phyloP scores from a whole-genome alignment of 306 rosid genomes.

The Phaseolus lunatus region DNA sequence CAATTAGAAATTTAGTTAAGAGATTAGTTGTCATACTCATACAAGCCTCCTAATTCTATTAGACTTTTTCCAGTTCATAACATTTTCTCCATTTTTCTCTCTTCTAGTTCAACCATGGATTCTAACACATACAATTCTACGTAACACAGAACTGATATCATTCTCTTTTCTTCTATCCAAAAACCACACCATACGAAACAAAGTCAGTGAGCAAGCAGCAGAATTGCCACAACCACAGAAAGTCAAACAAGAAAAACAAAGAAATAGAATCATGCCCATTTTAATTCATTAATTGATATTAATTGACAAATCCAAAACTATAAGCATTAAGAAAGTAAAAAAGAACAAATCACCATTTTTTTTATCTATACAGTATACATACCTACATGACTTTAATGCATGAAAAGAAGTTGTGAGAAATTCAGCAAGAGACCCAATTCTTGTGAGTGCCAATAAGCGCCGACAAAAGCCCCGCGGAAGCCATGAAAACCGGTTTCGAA shows the following conservation, averaged over 20 bases:
- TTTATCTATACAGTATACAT: background rate
- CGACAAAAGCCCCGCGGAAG: conserved; percentile 77
- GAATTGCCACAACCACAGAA: background rate
- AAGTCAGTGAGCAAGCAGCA: background rate
- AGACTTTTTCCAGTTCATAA: too few relatives aligned
- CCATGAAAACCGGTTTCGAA: conserved; percentile 63
- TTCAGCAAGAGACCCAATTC: conserved; percentile 73
- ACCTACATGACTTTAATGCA: background rate
- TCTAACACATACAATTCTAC: background rate
- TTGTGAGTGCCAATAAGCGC: conserved; percentile 88
- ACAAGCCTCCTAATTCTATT: too few relatives aligned
- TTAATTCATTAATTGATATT: conserved; percentile 30
- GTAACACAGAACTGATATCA: background rate
- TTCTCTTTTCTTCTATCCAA: background rate
- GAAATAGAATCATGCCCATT: background rate
- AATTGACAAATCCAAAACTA: conserved; percentile 1
- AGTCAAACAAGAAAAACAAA: background rate
- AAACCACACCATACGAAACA: conserved; percentile 23
- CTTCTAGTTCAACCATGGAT: too few relatives aligned
- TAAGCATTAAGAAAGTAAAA: background rate
- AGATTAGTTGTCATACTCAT: too few relatives aligned
- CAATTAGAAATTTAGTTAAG: too few relatives aligned
- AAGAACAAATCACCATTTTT: background rate
- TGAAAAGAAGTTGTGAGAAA: background rate
- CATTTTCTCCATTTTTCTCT: too few relatives aligned